phyloP scores from a whole-genome alignment of 169 alveolate genomes.

The Miamiensis avidus region DNA sequence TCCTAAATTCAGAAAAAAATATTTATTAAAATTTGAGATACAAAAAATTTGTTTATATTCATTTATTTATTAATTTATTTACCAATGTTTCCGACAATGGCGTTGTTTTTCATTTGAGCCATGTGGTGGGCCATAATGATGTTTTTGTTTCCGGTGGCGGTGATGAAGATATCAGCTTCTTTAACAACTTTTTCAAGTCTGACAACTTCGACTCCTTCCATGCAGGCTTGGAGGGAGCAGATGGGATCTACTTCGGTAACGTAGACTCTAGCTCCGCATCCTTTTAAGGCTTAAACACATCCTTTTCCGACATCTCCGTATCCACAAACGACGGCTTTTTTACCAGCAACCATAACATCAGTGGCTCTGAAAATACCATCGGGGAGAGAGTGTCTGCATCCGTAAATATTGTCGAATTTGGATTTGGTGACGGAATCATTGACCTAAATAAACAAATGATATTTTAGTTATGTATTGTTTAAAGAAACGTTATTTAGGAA shows the following conservation, averaged over 20 bases:
- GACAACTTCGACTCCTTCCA: slow-evolving; percentile 97
- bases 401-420: slow-evolving; percentile 97
- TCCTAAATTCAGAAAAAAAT: too few relatives aligned
- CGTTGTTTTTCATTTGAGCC: slow-evolving; percentile 97
- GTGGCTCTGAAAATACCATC: slow-evolving; percentile 98
- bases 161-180: slow-evolving; percentile 95
- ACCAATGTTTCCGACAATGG: slow-evolving; percentile 94
- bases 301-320: slow-evolving; percentile 99
- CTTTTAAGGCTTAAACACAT: slow-evolving; percentile 96
- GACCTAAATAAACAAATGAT: slow-evolving; percentile 93
- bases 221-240: slow-evolving; percentile 97
- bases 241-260: slow-evolving; percentile 98
- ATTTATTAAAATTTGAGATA: too few relatives aligned
- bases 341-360: slow-evolving; percentile 98
- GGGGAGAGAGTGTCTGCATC: slow-evolving; percentile 98
- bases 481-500: too few relatives aligned
- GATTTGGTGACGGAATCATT: slow-evolving; percentile 98
- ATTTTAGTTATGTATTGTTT: too few relatives aligned
- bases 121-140: slow-evolving; percentile 94
- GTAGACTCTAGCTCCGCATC: slow-evolving; percentile 96
- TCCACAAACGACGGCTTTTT: slow-evolving; percentile 96
- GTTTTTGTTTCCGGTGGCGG: slow-evolving; percentile 96
- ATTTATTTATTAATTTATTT: too few relatives aligned
- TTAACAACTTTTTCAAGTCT: slow-evolving; percentile 90
- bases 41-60: too few relatives aligned